Evolutionary conservation across 306 rosid genomes (phyloP).

Genomic region (Urtica urens): DNA sequence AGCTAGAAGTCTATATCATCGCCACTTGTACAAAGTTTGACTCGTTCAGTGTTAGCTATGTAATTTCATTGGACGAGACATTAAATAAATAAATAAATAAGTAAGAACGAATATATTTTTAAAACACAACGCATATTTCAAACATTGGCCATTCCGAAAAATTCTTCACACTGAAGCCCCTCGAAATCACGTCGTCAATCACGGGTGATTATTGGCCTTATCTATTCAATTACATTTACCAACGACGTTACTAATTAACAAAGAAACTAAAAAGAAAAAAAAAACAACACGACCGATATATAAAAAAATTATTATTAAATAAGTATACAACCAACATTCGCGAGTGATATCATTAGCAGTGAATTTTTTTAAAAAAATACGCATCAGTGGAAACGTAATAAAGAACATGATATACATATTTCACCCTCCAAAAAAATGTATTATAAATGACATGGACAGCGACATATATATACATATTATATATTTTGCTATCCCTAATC

Average conservation of each 20-base stretch:
- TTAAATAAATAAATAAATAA: background rate
- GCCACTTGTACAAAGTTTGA: too few relatives aligned
- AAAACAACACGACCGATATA: background rate
- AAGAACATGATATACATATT: background rate
- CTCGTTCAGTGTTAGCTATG: slow-evolving; percentile 1
- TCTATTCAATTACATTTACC: slow-evolving; percentile 1
- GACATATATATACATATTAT: too few relatives aligned
- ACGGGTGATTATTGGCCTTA: slow-evolving; percentile 5
- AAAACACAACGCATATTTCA: background rate
- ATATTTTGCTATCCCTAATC: background rate
- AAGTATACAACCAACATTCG: too few relatives aligned
- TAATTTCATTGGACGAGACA: background rate
- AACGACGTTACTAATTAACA: background rate
- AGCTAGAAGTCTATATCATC: background rate
- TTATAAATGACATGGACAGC: too few relatives aligned
- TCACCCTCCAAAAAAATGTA: too few relatives aligned
- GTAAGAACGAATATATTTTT: background rate
- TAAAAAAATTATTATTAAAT: too few relatives aligned
- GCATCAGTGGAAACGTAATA: background rate
- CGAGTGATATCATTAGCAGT: too few relatives aligned
- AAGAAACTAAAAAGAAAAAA: background rate
- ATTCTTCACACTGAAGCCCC: background rate
- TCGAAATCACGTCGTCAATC: slow-evolving; percentile 28
- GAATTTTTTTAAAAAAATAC: background rate
- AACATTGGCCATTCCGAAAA: slow-evolving; percentile 4